Base-by-base conservation (phyloP, 345 rosid genomes). In the Aquilaria malaccensis region DNA sequence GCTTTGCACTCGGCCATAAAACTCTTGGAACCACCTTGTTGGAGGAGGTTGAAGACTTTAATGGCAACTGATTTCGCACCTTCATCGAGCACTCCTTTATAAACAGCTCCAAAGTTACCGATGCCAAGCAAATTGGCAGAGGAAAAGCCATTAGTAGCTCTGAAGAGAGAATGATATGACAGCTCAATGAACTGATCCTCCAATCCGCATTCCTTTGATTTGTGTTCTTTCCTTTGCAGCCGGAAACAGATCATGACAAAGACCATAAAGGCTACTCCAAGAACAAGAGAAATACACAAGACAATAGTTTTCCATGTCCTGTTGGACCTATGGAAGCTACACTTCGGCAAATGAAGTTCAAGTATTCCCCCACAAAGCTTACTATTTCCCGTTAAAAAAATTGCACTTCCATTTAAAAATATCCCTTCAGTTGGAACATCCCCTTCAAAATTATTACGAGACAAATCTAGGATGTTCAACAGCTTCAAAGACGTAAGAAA, bases 1-100 rank as follows among this genome's bases (percentile, higher is more conserved):
- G 57, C 52, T n/a, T 55, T 52, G 47, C 74, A 60, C 48, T 65
- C 66, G 7, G 41, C 63, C 1, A 56, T 60, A 13, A 71, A 71
- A 30, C 70, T 71, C 59, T 61, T 51, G 1, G 45, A 11, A 4
- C 52, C 56, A 22, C 67, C 63, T 47, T 52, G 47, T 10, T n/a
- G 22, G 45, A 56, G 56, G 2, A 62, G 46, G 57, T 62, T 55
- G 31, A 66, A 50, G 2, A 62, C 56, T 57, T 67, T 67, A 2
- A 67, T 58, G 6, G 74, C 74, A 48, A 70, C 37, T 11, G 22
- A 14, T 11, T 11, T 50, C 61, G 56, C 58, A 11, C 56, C 30
- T 11, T 1, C 13, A 2, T 3, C 11, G 31, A 55, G 13, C 15
- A 22, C 6, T 50, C 70, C 66, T 43, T 45, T 55, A 15, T 54